Conservation (phyloP, 768 basidiomycete genomes). For the Cystofilobasidium ferigula region DNA sequence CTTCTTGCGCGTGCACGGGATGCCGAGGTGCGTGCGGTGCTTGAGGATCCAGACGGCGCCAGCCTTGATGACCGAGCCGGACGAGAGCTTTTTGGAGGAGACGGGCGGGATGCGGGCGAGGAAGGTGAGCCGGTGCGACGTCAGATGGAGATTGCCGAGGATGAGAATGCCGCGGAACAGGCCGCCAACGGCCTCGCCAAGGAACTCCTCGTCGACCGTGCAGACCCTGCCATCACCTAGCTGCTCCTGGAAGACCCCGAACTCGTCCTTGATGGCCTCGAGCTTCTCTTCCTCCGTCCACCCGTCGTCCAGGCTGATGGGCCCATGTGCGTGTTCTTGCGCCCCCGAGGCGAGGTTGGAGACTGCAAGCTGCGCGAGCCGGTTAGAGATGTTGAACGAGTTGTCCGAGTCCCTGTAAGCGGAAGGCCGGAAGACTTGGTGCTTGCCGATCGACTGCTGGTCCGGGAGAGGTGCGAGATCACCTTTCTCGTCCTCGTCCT, state of each 20-base stretch:
- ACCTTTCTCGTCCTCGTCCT: slow-evolving; percentile 5
- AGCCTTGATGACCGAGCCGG: slow-evolving; percentile 7
- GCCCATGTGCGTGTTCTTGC: not conserved
- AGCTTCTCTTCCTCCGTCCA: slow-evolving; percentile 47
- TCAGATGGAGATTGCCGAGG: slow-evolving; percentile 41
- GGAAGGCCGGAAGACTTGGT: slow-evolving; percentile 14
- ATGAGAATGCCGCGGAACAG: slow-evolving; percentile 41
- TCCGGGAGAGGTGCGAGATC: slow-evolving; percentile 8
- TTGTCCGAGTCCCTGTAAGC: not conserved
- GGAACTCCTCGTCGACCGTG: slow-evolving; percentile 43
- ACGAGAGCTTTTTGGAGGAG: not conserved
- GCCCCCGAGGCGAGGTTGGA: slow-evolving; percentile 11
- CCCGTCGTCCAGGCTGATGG: slow-evolving; percentile 13
- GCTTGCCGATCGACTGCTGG: slow-evolving; percentile 8
- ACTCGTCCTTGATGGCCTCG: slow-evolving; percentile 48
- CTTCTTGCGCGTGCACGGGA: slow-evolving; percentile 39
- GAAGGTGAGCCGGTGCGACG: slow-evolving; percentile 55
- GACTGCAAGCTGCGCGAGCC: slow-evolving; percentile 25
- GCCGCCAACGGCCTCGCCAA: slow-evolving; percentile 49
- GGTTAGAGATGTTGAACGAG: slow-evolving; percentile 8
- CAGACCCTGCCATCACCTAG: too few relatives aligned
- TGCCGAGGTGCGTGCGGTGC: slow-evolving; percentile 47
- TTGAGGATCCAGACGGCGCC: slow-evolving; percentile 8
- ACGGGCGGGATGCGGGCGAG: slow-evolving; percentile 52
- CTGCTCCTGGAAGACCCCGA: slow-evolving; percentile 43